These are phyloP conservation scores for Hortiboletus flavorubellus DNA, from an alignment of 768 basidiomycete genomes.

Conservation along the genomic window DNA sequence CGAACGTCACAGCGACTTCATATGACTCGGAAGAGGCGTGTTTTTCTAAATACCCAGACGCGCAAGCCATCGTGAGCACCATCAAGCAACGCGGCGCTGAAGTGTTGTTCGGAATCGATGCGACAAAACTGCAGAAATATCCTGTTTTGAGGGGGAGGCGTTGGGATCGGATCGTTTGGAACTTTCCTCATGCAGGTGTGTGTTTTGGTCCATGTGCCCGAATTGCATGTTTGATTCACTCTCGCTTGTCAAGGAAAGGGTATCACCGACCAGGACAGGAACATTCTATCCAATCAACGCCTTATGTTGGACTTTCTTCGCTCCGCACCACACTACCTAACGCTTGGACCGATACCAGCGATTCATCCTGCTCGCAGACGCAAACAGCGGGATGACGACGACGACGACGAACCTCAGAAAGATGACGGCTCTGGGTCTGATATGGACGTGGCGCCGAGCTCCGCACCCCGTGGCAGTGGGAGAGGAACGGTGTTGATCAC, in stretches of 20 bases:
- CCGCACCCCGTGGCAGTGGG: not conserved
- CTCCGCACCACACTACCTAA: conserved; percentile 61
- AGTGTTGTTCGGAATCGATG: conserved; percentile 83
- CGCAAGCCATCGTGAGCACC: conserved; percentile 51
- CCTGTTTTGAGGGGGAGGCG: conserved; percentile 53
- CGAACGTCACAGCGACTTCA: conserved; percentile 79
- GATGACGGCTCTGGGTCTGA: conserved; percentile 17
- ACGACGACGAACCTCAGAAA: conserved; percentile 39
- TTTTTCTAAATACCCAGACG: conserved; percentile 79
- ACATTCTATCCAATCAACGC: conserved; percentile 85
- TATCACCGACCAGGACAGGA: conserved; percentile 90
- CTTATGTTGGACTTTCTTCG: conserved; percentile 80
- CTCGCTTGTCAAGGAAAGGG: conserved; percentile 59
- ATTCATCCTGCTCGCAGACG: conserved; percentile 40
- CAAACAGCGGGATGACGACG: conserved; percentile 42
- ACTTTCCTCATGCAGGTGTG: conserved; percentile 94
- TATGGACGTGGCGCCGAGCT: not conserved
- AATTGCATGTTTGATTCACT: not conserved
- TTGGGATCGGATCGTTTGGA: conserved; percentile 87
- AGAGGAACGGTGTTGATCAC: conserved; percentile 85
- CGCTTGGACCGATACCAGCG: conserved; percentile 51
- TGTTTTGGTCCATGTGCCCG: not conserved
- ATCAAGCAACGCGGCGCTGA: conserved; percentile 59
- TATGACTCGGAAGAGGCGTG: conserved; percentile 79
- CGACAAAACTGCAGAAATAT: conserved; percentile 65